Base-by-base conservation (phyloP, 257 asterid genomes). In the Asclepias syriaca region DNA sequence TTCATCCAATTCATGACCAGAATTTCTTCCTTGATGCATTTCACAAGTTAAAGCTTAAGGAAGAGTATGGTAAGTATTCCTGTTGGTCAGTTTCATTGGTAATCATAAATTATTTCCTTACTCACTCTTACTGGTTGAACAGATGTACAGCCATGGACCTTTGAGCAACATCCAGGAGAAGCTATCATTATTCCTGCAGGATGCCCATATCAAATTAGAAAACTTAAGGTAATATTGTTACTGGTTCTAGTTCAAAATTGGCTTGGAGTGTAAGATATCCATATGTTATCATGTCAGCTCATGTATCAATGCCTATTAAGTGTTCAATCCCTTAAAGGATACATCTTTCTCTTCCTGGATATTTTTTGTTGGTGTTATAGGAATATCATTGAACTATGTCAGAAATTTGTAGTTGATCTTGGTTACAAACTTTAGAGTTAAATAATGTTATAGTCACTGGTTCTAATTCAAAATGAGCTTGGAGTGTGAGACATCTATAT, bases 101-200 rank as follows among this genome's bases (percentile, higher is more conserved):
- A 19, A 32, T 43, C 51, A n/a, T 32, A 32, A 58, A 18, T 72
- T 73, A 74, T 76, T 65, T 71, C 32, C 19, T 8, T 53, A 61
- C 69, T 58, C 57, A 46, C 60, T 67, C 74, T 51, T 34, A 50
- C 21, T 46, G 77, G 79, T 74, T 43, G 74, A 79, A 80, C 82
- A 95, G 99, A 82, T 79, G 84, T 95, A 75, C 88, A 92, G 75
- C 97, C 98, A 56, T 95, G 98, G 98, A 88, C 87, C 22, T 88
- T 92, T 79, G 90, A 89, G 78, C 99, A 95, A 71, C 82, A 72
- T 71, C 78, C 85, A 29, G 98, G 98, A 56, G 97, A 95, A 82
- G 99, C 98, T 80, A 75, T 95, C 82, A 84, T 92, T 83, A 77
- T 95, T 85, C 99, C 99, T 59, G 99, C 97, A 72, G 99, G 99